Evolutionary conservation across 306 rosid species (phyloP), one percentile per base, ranked within the genome.

Genomic region (Elaeagnus macrophylla): DNA sequence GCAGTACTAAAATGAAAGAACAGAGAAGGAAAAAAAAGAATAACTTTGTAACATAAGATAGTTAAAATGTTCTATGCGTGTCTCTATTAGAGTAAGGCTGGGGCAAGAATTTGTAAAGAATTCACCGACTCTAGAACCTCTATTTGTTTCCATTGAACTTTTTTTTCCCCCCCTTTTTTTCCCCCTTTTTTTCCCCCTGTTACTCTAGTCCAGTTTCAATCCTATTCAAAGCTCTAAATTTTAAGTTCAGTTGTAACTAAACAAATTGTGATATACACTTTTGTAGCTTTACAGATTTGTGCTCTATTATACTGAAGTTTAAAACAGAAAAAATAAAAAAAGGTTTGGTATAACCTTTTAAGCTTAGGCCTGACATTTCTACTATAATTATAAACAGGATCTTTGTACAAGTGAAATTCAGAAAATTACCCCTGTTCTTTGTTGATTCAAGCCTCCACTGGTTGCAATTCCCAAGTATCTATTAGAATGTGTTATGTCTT

Each of bases 361-460:
- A 25, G 32, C 2, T 25, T 25, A 25, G 32, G 32, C 32, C 32
- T 25, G 32, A 25, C 32, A 25, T 25, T 25, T 25, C 32, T 25
- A 25, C 32, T 25, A 25, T 25, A 25, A 25, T 25, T 25, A 1
- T 9, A 42, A 7, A 42, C n/a, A n/a, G 10, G 1, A 42, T n/a
- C 9, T 3, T n/a, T 9, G 9, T 4, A 8, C 9, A 43, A 60
- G 53, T 44, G 9, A 38, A 66, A 39, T 63, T 39, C 48, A 56
- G 62, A 69, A 43, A 51, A 60, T 42, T 80, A 91, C 99, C 85
- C 99, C 99, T 36, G 99, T 91, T 78, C 99, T 80, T 68, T 91
- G 99, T 72, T 91, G 99, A 79, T 91, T 87, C 79, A 91, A 80
- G 56, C 99, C 96, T 75, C 99, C 99, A 75, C 99, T 91, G 5